These are phyloP conservation scores for Plasmodium cynomolgi DNA, from an alignment of 169 alveolate species.

Conservation along the genomic window DNA sequence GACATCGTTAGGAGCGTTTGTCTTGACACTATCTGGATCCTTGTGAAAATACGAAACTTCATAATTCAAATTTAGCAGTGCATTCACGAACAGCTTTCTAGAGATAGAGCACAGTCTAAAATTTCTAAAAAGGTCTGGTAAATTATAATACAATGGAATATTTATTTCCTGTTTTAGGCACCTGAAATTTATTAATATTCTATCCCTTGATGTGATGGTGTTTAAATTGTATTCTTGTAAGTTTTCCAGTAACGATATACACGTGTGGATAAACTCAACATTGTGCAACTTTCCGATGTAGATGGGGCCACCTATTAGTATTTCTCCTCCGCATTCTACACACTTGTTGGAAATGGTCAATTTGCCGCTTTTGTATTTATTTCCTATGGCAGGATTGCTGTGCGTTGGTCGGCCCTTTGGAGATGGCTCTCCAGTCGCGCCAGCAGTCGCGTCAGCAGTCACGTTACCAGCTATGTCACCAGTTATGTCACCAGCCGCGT, in stretches of 20 bases:
- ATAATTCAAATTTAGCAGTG: conserved; percentile 86
- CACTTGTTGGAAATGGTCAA: conserved; percentile 78
- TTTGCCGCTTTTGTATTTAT: conserved; percentile 37
- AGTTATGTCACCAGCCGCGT: not conserved
- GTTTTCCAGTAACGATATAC: conserved; percentile 57
- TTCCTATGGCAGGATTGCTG: not conserved
- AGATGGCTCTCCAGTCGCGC: not conserved
- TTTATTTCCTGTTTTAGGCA: conserved; percentile 69
- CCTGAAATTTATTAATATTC: conserved; percentile 62
- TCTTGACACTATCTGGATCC: conserved; percentile 91
- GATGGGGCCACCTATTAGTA: conserved; percentile 87
- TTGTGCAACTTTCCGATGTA: conserved; percentile 86
- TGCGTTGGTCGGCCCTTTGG: not conserved
- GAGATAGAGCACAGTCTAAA: conserved; percentile 62
- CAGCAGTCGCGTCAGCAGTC: not conserved
- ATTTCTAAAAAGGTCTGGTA: conserved; percentile 52
- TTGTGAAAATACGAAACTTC: conserved; percentile 92
- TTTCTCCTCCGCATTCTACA: conserved; percentile 86
- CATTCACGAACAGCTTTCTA: conserved; percentile 59
- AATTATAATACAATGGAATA: conserved; percentile 68
- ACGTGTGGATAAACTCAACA: conserved; percentile 77
- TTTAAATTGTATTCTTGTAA: conserved; percentile 35
- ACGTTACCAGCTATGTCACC: too few species aligned
- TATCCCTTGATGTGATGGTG: conserved; percentile 50
- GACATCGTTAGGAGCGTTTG: conserved; percentile 89